Percentiles rank a stretch among this genome's conserved stretches.
These are phyloP conservation scores for Suillus lakei DNA, from an alignment of 768 basidiomycete species.

Conservation along the genomic window DNA sequence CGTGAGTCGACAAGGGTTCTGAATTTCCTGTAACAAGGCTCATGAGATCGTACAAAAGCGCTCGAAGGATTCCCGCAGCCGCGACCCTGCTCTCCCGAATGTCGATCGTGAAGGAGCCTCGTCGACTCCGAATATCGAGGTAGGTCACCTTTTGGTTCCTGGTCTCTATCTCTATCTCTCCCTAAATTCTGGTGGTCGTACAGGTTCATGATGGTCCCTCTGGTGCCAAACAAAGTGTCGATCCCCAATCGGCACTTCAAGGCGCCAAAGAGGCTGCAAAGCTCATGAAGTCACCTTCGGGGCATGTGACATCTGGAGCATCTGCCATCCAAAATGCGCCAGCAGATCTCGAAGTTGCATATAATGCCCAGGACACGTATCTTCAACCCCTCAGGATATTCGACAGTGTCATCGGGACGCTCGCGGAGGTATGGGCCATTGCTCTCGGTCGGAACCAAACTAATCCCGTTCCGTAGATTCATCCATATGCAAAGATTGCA, in stretches of 20 bases:
- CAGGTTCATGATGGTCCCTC: not conserved
- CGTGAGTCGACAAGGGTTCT: not conserved
- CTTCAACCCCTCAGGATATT: slow-evolving; percentile 1
- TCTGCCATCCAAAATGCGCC: not conserved
- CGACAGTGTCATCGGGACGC: not conserved
- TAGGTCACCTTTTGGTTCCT: not conserved
- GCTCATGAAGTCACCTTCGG: not conserved
- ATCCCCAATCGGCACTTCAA: not conserved
- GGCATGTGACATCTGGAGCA: not conserved
- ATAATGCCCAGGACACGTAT: not conserved
- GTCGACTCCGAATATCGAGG: not conserved
- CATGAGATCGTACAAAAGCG: not conserved
- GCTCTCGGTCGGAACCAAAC: not conserved
- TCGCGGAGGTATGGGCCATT: not conserved
- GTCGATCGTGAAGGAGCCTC: not conserved
- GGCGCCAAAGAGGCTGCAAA: not conserved
- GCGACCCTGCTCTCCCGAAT: not conserved
- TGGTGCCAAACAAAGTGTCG: not conserved
- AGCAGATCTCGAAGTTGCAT: not conserved
- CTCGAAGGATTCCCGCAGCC: not conserved
- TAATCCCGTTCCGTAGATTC: not conserved
- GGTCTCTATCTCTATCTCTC: not conserved
- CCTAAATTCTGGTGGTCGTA: not conserved
- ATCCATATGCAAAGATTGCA: slow-evolving; percentile 9
- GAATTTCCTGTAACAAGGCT: not conserved